phyloP scores from a whole-genome alignment of 2,329 filamentous ascomycete species.

The Verticillium isaacii region DNA sequence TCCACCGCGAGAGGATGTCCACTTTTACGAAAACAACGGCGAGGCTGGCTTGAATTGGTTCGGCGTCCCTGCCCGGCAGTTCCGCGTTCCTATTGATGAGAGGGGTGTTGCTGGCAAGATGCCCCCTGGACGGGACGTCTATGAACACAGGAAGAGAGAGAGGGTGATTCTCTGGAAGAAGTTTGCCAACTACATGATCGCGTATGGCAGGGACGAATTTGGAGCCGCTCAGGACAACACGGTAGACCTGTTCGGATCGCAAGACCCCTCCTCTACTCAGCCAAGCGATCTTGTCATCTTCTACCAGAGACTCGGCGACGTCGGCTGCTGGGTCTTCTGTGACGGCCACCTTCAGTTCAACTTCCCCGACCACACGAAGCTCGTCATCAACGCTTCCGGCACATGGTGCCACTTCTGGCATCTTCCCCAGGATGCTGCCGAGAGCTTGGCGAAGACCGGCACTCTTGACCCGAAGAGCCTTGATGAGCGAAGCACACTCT shows the following conservation, averaged over 20 bases:
- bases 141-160: constrained; percentile 61
- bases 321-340: constrained; percentile 76
- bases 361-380: constrained; percentile 84
- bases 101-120: constrained; percentile 59
- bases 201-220: constrained; percentile 68
- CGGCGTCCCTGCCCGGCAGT: constrained; percentile 60
- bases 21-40: constrained; percentile 70
- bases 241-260: constrained; percentile 16
- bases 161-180: constrained; percentile 67
- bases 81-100: constrained; percentile 49
- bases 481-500: constrained; percentile 65
- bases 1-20: constrained; percentile 60
- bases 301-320: constrained; percentile 76
- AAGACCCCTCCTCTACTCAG: constrained; percentile 23
- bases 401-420: constrained; percentile 75
- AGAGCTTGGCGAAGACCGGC: constrained; percentile 58
- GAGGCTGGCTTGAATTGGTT: constrained; percentile 58
- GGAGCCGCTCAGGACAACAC: constrained; percentile 40
- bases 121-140: constrained; percentile 57
- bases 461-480: constrained; percentile 67
- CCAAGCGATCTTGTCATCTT: constrained; percentile 66
- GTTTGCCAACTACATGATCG: constrained; percentile 70
- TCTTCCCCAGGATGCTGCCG: constrained; percentile 65
- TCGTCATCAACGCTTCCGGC: constrained; percentile 71
- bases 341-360: constrained; percentile 84